Evolutionary conservation across 1,139 yeast species (phyloP).

Genomic region (Yamadazyma aaseri): DNA sequence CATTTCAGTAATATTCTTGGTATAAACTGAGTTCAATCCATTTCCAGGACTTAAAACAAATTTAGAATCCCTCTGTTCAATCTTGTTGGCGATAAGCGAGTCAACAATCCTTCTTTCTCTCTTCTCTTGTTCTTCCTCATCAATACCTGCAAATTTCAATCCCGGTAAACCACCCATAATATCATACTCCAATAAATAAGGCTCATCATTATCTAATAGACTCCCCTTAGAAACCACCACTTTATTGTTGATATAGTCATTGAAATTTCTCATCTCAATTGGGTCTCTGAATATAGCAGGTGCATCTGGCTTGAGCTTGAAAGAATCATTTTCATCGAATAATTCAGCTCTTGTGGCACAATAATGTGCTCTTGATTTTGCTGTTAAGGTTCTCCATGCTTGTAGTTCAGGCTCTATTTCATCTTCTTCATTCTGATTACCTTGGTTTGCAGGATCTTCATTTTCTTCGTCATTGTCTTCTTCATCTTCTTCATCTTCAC

Average conservation of each 20-base stretch:
- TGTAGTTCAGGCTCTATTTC: slow-evolving; percentile 63
- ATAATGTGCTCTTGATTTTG: slow-evolving; percentile 74
- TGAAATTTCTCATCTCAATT: slow-evolving; percentile 56
- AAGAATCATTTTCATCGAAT: slow-evolving; percentile 47
- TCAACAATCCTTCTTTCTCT: slow-evolving; percentile 52
- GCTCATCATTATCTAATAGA: slow-evolving; percentile 59
- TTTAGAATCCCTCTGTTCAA: slow-evolving; percentile 27
- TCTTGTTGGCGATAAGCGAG: slow-evolving; percentile 21
- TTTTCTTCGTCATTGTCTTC: slow-evolving; percentile 26
- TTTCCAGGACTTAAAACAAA: slow-evolving; percentile 38
- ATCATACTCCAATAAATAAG: slow-evolving; percentile 81
- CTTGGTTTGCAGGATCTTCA: slow-evolving; percentile 22
- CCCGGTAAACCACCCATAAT: slow-evolving; percentile 79
- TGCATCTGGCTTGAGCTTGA: slow-evolving; percentile 60
- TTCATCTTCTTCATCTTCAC: slow-evolving; percentile 26
- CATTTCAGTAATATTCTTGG: slow-evolving; percentile 70
- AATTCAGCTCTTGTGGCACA: slow-evolving; percentile 68
- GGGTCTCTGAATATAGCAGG: slow-evolving; percentile 67
- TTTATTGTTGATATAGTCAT: slow-evolving; percentile 44
- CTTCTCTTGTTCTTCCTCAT: slow-evolving; percentile 44
- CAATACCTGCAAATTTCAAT: slow-evolving; percentile 50
- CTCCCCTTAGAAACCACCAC: slow-evolving; percentile 43
- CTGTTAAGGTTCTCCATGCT: slow-evolving; percentile 79
- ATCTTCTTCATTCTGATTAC: slow-evolving; percentile 49
- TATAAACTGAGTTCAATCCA: slow-evolving; percentile 63